A percentile compares a stretch with the other conserved stretches of the same genome.
Evolutionary conservation across 305 asterid genomes (phyloP).

Genomic region (Ilex paraguariensis): DNA sequence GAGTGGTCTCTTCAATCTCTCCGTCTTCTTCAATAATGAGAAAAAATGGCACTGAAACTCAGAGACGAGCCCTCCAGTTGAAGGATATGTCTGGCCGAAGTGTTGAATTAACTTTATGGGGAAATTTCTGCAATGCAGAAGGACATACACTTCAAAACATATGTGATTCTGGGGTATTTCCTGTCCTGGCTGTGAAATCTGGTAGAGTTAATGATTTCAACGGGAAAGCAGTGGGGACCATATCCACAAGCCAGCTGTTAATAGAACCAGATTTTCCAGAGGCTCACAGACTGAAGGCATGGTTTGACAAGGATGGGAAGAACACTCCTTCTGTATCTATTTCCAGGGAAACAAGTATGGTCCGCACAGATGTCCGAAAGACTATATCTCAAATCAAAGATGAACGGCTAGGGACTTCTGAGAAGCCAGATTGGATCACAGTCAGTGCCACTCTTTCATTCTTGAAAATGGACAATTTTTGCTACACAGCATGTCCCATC

Average conservation of each 20-base stretch:
- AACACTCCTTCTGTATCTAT: slow-evolving; percentile 52
- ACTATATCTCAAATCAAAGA: slow-evolving; percentile 84
- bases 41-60: slow-evolving; percentile 81
- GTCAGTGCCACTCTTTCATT: slow-evolving; percentile 60
- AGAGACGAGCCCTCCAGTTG: slow-evolving; percentile 70
- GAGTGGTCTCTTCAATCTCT: slow-evolving; percentile 62
- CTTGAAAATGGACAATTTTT: slow-evolving; percentile 64
- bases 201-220: slow-evolving; percentile 50
- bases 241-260: slow-evolving; percentile 58
- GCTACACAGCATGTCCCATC: slow-evolving; percentile 75
- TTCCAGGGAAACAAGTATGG: slow-evolving; percentile 55
- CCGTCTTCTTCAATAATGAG: slow-evolving; percentile 74
- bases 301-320: slow-evolving; percentile 80
- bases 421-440: slow-evolving; percentile 91
- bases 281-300: slow-evolving; percentile 51
- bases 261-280: slow-evolving; percentile 88
- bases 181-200: slow-evolving; percentile 88
- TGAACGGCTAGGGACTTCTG: slow-evolving; percentile 82
- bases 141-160: slow-evolving; percentile 65
- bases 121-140: slow-evolving; percentile 75
- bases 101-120: slow-evolving; percentile 73
- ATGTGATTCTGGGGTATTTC: slow-evolving; percentile 76
- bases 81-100: slow-evolving; percentile 75
- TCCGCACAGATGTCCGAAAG: slow-evolving; percentile 59
- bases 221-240: slow-evolving; percentile 42